These are phyloP conservation scores for Penicillium janthinellum DNA, from an alignment of 2,329 filamentous ascomycete genomes.

Conservation along the genomic window DNA sequence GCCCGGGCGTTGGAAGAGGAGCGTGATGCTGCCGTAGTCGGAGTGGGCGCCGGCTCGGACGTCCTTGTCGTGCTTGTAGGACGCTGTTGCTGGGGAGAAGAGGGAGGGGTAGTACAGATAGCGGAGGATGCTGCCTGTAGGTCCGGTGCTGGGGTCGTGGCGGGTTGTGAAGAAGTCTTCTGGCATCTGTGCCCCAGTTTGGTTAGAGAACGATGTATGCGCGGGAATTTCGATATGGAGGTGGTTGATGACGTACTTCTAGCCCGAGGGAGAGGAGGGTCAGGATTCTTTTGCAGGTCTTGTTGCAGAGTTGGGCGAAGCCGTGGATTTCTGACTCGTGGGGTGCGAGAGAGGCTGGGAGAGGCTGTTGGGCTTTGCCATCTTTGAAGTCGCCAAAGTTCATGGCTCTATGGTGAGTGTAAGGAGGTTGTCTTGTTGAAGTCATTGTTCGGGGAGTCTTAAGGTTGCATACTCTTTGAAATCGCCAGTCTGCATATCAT, in stretches of 20 bases:
- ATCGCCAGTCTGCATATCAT: constrained; percentile 65
- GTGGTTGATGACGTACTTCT: constrained; percentile 48
- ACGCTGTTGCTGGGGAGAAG: constrained; percentile 43
- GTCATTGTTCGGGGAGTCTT: background rate
- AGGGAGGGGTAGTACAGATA: constrained; percentile 72
- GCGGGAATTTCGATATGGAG: too few species aligned
- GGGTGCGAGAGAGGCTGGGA: constrained; percentile 65
- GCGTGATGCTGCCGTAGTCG: constrained; percentile 72
- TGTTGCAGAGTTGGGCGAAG: constrained; percentile 72
- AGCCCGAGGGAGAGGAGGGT: constrained; percentile 78
- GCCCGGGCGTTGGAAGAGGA: constrained; percentile 80
- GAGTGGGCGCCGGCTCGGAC: constrained; percentile 90
- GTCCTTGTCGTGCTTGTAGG: constrained; percentile 58
- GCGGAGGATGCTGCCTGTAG: constrained; percentile 64
- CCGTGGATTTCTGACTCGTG: constrained; percentile 63
- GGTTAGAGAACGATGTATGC: background rate
- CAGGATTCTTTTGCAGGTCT: constrained; percentile 72
- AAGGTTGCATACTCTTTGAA: constrained; percentile 72
- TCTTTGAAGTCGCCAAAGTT: constrained; percentile 80
- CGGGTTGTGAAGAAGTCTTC: constrained; percentile 61
- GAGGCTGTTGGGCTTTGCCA: constrained; percentile 72
- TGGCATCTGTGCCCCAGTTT: constrained; percentile 39
- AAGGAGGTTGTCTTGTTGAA: background rate
- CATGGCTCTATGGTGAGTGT: constrained; percentile 66
- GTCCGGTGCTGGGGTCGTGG: constrained; percentile 56